Conservation (phyloP, 2,329 filamentous ascomycete genomes). For the Neobulgaria alba region DNA sequence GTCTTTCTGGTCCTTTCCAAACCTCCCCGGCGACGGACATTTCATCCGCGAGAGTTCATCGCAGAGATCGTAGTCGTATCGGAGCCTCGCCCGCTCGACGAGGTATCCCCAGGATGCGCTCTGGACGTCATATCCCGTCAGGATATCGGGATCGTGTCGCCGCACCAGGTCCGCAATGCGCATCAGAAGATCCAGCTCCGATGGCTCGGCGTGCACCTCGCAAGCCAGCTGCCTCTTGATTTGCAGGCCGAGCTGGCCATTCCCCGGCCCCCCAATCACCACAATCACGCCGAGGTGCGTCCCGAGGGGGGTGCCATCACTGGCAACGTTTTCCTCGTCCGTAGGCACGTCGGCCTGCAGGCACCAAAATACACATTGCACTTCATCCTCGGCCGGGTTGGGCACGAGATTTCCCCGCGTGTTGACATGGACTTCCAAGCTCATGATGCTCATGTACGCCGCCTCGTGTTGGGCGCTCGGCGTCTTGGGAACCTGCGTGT, state of each 20-base stretch:
- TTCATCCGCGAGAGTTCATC: constrained; percentile 89
- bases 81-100: constrained; percentile 76
- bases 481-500: constrained; percentile 65
- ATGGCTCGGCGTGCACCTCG: constrained; percentile 64
- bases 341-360: constrained; percentile 76
- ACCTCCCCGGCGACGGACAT: constrained; percentile 69
- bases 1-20: constrained; percentile 62
- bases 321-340: constrained; percentile 51
- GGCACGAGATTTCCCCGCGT: constrained; percentile 72
- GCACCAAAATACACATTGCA: constrained; percentile 86
- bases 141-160: constrained; percentile 76
- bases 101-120: constrained; percentile 92
- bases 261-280: constrained; percentile 60
- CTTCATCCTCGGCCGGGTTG: constrained; percentile 83
- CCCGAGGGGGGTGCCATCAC: constrained; percentile 38
- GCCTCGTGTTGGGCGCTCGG: constrained; percentile 74
- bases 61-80: constrained; percentile 85
- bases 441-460: constrained; percentile 96
- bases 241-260: constrained; percentile 47
- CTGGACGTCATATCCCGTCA: constrained; percentile 93
- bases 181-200: constrained; percentile 78
- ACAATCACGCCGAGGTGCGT: constrained; percentile 64
- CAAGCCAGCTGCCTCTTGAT: constrained; percentile 53
- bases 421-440: constrained; percentile 85
- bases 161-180: constrained; percentile 83